Evolutionary conservation across 75 land plant genomes (phyloP), one percentile per base, ranked within the genome.

Genomic region (Gnetum montanum): DNA sequence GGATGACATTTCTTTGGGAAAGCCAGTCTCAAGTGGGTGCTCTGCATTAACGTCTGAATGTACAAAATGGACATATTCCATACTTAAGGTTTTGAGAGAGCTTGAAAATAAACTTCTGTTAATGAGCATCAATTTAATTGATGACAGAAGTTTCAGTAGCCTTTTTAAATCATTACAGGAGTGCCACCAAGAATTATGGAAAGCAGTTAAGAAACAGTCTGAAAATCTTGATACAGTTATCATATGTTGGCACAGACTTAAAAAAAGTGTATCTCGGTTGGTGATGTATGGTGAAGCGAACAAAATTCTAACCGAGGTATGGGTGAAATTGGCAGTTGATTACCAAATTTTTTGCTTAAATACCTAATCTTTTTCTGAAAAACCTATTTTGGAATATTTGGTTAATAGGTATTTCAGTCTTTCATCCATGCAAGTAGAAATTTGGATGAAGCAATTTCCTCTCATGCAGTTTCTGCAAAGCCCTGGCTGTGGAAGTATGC

Each of bases 401-500:
- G n/a, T n/a, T n/a, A n/a, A n/a, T n/a, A n/a, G n/a, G n/a, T n/a
- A n/a, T n/a, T n/a, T n/a, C n/a, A n/a, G n/a, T n/a, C n/a, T n/a
- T n/a, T n/a, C n/a, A n/a, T n/a, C n/a, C n/a, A 31, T 8, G 63
- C 64, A 49, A 57, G 54, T 38, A 38, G 29, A 47, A 70, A 67
- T 23, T 63, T 82, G 29, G 68, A 60, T 36, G 34, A 46, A 29
- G 8, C 34, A 18, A 54, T 65, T 51, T 34, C 12, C 23, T 58
- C 43, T 54, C 29, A 33, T 35, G 37, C 67, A 6, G 26, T 57
- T 48, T 58, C 61, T 2, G 30, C 62, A n/a, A 90, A 79, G 57
- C 73, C 95, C 4, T 51, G 67, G 47, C 62, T 95, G 30, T 95
- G 97, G 99, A 66, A 72, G 40, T 43, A 69, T 72, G 90, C 75